Evolutionary conservation across 331 rosid species (phyloP), one percentile per base, ranked within the genome.

Genomic region (Arachis monticola): DNA sequence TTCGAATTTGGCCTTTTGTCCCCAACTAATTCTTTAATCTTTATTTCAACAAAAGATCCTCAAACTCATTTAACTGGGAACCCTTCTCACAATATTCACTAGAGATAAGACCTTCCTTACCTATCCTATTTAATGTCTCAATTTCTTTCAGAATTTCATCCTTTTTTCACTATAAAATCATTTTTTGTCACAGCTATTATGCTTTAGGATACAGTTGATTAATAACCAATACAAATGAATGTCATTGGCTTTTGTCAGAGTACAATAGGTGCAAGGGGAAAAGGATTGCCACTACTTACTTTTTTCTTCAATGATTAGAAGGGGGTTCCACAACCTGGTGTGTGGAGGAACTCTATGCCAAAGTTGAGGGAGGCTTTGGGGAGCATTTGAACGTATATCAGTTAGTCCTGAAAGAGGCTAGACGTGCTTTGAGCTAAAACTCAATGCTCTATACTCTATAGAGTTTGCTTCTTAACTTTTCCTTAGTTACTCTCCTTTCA

Each of bases 161-260:
- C 38, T 17, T 32, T 32, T 32, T 32, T 32, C 38, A 32, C 38
- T 30, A 59, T 58, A 48, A n/a, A 53, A 17, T 5, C 1, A 3
- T 13, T 66, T 65, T 45, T 57, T 73, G 74, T 76, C 73, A 53
- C 79, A 64, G 10, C 46, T 64, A 61, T 75, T 30, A 47, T 13
- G 67, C 40, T 61, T 61, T 46, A 11, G 67, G 48, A 35, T 10
- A 61, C 38, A 38, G 27, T 10, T 38, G 10, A 61, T 38, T 6
- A 38, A 65, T 58, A 72, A 66, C 56, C 14, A 66, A 56, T 11
- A 48, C 13, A 67, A 60, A 58, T 67, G 12, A 17, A 52, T 50
- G 10, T 13, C 64, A 64, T 74, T 9, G 8, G 22, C 38, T 46
- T 64, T 64, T 64, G 55, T 71, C 62, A 71, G 35, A 61, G 44